Evolutionary conservation across 306 rosid genomes (phyloP).

Genomic region (Quercus dentata): DNA sequence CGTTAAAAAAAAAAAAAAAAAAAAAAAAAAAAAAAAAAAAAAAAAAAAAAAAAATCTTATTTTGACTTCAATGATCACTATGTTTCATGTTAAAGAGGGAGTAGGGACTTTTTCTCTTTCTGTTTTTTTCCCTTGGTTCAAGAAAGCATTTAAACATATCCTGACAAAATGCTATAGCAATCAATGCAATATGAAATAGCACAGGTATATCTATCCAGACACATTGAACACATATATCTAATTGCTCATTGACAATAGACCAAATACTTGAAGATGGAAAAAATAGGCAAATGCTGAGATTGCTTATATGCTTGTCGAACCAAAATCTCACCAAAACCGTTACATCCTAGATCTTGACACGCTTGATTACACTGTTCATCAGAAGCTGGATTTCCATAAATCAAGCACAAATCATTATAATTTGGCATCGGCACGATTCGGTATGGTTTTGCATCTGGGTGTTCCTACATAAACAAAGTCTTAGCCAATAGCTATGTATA

Average conservation of each 20-base stretch:
- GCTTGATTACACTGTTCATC: constrained; percentile 11
- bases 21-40: constrained; percentile 2
- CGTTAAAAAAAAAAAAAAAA: neutral
- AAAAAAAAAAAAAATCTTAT: constrained; percentile 13
- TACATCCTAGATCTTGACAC: constrained; percentile 20
- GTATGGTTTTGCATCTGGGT: constrained; percentile 43
- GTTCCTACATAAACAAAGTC: constrained; percentile 38
- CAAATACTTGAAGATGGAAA: neutral
- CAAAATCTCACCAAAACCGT: constrained; percentile 26
- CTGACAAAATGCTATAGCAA: neutral
- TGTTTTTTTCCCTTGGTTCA: neutral
- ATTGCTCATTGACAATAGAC: neutral
- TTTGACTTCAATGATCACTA: neutral
- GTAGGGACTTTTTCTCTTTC: neutral
- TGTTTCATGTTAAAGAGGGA: neutral
- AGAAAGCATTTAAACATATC: neutral
- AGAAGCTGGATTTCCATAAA: constrained; percentile 43
- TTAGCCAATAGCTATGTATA: neutral
- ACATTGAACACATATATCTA: neutral
- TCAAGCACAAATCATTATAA: constrained; percentile 50
- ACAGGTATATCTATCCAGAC: neutral
- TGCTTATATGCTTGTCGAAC: neutral
- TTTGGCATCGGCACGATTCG: constrained; percentile 40
- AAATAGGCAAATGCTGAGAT: neutral
- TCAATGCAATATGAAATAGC: neutral